Conservation (phyloP, 768 basidiomycete species). For the Termitomyces sp. region DNA sequence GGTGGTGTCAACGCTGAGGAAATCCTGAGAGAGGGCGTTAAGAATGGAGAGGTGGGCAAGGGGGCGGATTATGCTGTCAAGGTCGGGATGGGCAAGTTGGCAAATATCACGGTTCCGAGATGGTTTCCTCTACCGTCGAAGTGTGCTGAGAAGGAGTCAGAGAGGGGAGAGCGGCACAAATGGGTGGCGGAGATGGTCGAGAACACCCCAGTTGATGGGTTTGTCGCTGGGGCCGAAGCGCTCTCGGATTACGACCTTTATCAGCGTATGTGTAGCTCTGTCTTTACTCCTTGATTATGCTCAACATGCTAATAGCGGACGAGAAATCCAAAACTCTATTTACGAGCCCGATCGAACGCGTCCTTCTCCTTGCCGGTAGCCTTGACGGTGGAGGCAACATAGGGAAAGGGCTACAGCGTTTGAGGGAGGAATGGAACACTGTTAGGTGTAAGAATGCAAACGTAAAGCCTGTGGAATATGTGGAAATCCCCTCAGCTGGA, state of each 20-base stretch:
- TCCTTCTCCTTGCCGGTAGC: constrained; percentile 40
- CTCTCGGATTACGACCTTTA: constrained; percentile 39
- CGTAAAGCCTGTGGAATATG: constrained; percentile 21
- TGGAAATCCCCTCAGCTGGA: constrained; percentile 31
- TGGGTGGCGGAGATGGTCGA: constrained; percentile 33
- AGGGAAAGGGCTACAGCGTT: constrained; percentile 26
- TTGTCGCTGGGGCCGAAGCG: constrained; percentile 39
- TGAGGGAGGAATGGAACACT: constrained; percentile 23
- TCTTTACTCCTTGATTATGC: background rate
- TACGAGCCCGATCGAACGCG: constrained; percentile 21
- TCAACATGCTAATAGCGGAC: background rate
- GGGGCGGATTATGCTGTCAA: constrained; percentile 22
- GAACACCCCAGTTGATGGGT: constrained; percentile 35
- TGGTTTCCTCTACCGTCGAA: constrained; percentile 43
- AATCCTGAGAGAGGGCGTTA: constrained; percentile 3
- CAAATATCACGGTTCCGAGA: constrained; percentile 34
- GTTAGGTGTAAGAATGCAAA: constrained; percentile 1
- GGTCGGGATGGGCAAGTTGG: constrained; percentile 36
- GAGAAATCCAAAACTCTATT: constrained; percentile 15
- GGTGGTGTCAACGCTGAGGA: constrained; percentile 12
- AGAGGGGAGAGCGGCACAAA: constrained; percentile 7
- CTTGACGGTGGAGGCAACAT: constrained; percentile 46
- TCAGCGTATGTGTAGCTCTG: constrained; percentile 4
- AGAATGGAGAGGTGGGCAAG: constrained; percentile 11
- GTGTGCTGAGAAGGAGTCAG: constrained; percentile 14